phyloP scores from a whole-genome alignment of 352 stramenopile genomes.

The Pythium monospermum region DNA sequence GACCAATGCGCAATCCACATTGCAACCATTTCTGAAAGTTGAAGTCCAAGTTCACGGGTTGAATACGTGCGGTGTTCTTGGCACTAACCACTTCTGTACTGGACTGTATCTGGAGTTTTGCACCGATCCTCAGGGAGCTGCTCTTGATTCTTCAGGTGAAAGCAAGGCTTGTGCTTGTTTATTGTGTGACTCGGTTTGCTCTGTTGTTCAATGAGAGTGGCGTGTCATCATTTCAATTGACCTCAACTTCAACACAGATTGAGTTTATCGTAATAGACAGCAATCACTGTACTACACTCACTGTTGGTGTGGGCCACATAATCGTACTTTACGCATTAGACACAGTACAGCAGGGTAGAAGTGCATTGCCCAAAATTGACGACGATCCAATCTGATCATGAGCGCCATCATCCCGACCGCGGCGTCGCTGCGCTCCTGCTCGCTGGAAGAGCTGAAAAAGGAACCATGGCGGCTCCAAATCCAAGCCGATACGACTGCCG shows the following conservation, averaged over 20 bases:
- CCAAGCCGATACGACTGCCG: slow-evolving; percentile 67
- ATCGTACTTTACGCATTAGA: slow-evolving; percentile 8
- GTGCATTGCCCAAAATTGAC: not conserved
- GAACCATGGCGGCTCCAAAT: slow-evolving; percentile 80
- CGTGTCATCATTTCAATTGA: slow-evolving; percentile 12
- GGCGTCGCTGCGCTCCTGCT: slow-evolving; percentile 41
- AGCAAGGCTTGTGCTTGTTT: no score
- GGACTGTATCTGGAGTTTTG: no score
- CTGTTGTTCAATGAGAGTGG: slow-evolving; percentile 12
- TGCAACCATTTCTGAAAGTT: no score
- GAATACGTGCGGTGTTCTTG: no score
- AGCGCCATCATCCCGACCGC: slow-evolving; percentile 9
- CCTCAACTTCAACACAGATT: slow-evolving; percentile 15
- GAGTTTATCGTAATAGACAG: slow-evolving; percentile 5
- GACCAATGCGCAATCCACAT: no score
- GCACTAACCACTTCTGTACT: no score
- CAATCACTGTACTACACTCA: not conserved
- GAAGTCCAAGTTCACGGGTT: no score
- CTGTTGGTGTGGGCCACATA: slow-evolving; percentile 1
- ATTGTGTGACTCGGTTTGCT: not conserved
- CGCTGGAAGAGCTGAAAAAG: slow-evolving; percentile 80
- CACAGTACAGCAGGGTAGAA: not conserved
- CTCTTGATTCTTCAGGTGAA: no score
- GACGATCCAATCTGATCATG: not conserved
- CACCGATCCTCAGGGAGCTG: no score